Evolutionary conservation across 2,329 filamentous ascomycete genomes (phyloP).

Genomic region (Colletotrichum karsti): DNA sequence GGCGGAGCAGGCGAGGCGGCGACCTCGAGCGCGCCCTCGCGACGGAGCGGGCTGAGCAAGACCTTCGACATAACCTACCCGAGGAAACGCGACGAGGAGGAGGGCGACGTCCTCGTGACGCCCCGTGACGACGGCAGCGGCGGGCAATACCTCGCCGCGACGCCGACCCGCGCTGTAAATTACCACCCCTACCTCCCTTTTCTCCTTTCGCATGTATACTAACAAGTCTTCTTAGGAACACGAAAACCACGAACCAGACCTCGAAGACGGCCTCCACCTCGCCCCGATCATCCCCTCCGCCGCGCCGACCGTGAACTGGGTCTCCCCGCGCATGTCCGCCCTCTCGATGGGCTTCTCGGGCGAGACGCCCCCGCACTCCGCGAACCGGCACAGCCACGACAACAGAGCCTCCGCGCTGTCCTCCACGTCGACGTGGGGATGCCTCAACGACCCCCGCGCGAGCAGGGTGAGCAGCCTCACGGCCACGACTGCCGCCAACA

Average conservation of each 20-base stretch:
- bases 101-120: slow-evolving; percentile 7
- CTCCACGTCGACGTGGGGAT: not conserved
- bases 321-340: slow-evolving; percentile 25
- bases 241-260: not conserved
- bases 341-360: slow-evolving; percentile 24
- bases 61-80: not conserved
- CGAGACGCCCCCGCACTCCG: not conserved
- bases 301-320: slow-evolving; percentile 24
- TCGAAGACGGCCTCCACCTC: slow-evolving; percentile 9
- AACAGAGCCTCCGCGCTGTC: too few relatives aligned
- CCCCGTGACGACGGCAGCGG: slow-evolving; percentile 2
- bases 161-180: not conserved
- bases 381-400: too few relatives aligned
- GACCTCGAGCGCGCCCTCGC: not conserved
- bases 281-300: not conserved
- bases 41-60: slow-evolving; percentile 14
- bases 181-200: too few relatives aligned
- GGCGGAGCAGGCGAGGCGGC: not conserved
- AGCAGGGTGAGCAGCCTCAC: not conserved
- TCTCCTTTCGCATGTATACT: not conserved
- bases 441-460: not conserved
- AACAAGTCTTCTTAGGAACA: not conserved
- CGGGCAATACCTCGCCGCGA: not conserved
- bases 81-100: not conserved
- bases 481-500: not conserved